Percentiles rank a stretch among this genome's conserved stretches.
phyloP scores from a whole-genome alignment of 805 yeast genomes.

The Teunomyces panamensis region DNA sequence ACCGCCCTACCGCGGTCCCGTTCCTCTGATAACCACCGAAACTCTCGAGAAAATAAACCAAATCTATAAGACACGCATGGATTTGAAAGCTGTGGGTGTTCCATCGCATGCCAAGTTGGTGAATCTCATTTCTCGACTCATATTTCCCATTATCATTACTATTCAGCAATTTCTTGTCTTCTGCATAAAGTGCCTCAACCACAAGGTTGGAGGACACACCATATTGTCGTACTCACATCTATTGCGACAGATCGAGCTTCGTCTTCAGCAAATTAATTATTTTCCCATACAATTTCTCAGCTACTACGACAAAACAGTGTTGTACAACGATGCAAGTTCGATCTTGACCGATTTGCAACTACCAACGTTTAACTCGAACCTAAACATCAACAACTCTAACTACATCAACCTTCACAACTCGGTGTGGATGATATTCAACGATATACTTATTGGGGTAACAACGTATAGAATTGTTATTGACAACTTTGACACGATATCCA shows the following conservation, averaged over 20 bases:
- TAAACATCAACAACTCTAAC: slow-evolving; percentile 45
- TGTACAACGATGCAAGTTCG: slow-evolving; percentile 16
- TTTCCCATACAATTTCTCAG: slow-evolving; percentile 77
- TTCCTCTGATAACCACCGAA: slow-evolving; percentile 14
- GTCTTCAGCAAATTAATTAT: slow-evolving; percentile 71
- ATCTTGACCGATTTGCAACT: slow-evolving; percentile 43
- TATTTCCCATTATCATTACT: slow-evolving; percentile 11
- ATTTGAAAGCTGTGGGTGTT: not conserved
- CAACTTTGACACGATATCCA: slow-evolving; percentile 19
- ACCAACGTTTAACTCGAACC: slow-evolving; percentile 33
- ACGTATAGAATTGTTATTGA: slow-evolving; percentile 46
- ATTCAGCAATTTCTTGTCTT: slow-evolving; percentile 17
- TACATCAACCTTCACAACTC: slow-evolving; percentile 82
- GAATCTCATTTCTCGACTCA: slow-evolving; percentile 6
- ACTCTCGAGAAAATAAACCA: slow-evolving; percentile 34
- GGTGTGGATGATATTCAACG: slow-evolving; percentile 83
- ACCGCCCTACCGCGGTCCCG: slow-evolving; percentile 3
- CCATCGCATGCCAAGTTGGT: not conserved
- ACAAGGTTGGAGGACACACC: slow-evolving; percentile 16
- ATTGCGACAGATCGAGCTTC: slow-evolving; percentile 73
- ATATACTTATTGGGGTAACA: slow-evolving; percentile 68
- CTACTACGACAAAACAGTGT: slow-evolving; percentile 39
- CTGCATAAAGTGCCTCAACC: slow-evolving; percentile 27
- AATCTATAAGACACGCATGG: slow-evolving; percentile 18
- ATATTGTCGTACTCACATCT: slow-evolving; percentile 52